Conservation (phyloP, 805 yeast species). For the Ogataea ramenticola region DNA sequence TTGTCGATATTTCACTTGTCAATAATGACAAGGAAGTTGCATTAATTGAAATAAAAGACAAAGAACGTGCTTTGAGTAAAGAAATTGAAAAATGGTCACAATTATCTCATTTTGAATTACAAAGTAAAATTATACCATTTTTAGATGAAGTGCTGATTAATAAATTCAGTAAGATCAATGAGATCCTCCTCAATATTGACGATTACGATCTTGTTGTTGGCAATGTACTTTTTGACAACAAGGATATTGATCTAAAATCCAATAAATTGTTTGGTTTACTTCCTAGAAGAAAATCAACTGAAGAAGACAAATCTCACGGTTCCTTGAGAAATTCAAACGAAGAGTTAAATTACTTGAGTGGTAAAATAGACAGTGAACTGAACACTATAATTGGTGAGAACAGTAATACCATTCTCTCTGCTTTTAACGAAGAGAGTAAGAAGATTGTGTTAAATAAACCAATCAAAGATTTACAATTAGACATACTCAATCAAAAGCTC, state of each 20-base stretch:
- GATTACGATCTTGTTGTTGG: conserved; percentile 24
- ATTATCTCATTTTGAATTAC: conserved; percentile 27
- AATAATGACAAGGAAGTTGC: background rate
- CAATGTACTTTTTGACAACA: conserved; percentile 19
- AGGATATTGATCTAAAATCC: background rate
- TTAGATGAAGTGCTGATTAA: conserved; percentile 18
- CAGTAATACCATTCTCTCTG: background rate
- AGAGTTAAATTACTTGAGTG: conserved; percentile 22
- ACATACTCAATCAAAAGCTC: conserved; percentile 14
- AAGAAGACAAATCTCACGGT: conserved; percentile 15
- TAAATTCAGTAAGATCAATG: conserved; percentile 21
- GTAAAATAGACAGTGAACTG: conserved; percentile 22
- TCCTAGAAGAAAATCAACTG: conserved; percentile 9
- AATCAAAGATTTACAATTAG: conserved; percentile 10
- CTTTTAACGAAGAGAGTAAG: background rate
- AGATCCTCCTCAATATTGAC: conserved; percentile 25
- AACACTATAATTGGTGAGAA: background rate
- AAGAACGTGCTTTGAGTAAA: conserved; percentile 6
- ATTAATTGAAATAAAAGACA: conserved; percentile 4
- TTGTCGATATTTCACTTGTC: conserved; percentile 15
- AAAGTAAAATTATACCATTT: conserved; percentile 24
- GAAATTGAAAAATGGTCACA: conserved; percentile 27
- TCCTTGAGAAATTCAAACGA: conserved; percentile 19
- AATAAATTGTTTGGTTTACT: background rate
- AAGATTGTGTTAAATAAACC: conserved; percentile 6